Evolutionary conservation across 345 rosid genomes (phyloP).

Genomic region (Noccaea bulbosa): DNA sequence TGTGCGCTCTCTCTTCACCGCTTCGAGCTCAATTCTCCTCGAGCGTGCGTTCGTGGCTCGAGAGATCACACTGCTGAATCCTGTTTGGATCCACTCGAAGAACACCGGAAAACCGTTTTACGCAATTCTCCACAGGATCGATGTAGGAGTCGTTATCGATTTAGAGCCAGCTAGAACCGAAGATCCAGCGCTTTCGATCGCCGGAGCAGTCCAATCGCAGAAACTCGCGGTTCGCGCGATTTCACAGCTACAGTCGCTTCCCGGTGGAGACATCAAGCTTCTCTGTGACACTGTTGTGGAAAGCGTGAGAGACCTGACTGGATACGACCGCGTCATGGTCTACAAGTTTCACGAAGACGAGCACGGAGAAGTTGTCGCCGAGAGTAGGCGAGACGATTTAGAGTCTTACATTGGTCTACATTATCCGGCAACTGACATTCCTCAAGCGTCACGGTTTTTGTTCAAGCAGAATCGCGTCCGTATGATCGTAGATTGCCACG

Average conservation of each 20-base stretch:
- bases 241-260: constrained; percentile 86
- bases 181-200: constrained; percentile 94
- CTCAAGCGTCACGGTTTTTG: constrained; percentile 94
- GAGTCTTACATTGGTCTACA: constrained; percentile 94
- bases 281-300: constrained; percentile 91
- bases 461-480: constrained; percentile 95
- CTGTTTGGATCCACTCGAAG: constrained; percentile 89
- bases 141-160: constrained; percentile 90
- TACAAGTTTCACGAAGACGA: constrained; percentile 98
- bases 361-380: constrained; percentile 99
- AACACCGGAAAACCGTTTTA: constrained; percentile 83
- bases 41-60: constrained; percentile 86
- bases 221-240: constrained; percentile 92
- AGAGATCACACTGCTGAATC: constrained; percentile 88
- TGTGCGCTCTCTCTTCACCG: constrained; percentile 73
- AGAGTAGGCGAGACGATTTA: constrained; percentile 74
- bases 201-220: constrained; percentile 98
- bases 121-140: constrained; percentile 88
- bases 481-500: constrained; percentile 93
- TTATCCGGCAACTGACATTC: constrained; percentile 97
- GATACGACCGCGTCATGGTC: constrained; percentile 96
- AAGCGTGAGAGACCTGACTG: constrained; percentile 86
- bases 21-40: constrained; percentile 49
- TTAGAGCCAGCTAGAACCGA: constrained; percentile 94
- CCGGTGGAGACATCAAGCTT: constrained; percentile 88